phyloP scores from a whole-genome alignment of 2,329 filamentous ascomycete genomes.

The Hansfordia pulvinata region DNA sequence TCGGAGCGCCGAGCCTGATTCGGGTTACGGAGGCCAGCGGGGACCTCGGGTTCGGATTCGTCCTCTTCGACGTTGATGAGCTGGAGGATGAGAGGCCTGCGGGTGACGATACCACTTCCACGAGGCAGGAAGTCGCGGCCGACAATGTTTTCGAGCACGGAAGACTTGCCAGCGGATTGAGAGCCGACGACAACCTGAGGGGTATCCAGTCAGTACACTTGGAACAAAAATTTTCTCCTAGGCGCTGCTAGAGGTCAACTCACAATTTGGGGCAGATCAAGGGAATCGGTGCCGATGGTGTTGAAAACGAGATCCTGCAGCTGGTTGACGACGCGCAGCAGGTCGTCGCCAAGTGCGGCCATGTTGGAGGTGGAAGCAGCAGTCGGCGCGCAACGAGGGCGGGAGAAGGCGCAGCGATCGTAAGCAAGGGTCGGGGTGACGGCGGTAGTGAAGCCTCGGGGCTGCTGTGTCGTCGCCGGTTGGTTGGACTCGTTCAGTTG shows the following conservation, averaged over 20 bases:
- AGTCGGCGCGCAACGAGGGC: constrained; percentile 1
- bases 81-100: constrained; percentile 87
- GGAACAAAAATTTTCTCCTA: not conserved
- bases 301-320: constrained; percentile 98
- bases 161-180: constrained; percentile 96
- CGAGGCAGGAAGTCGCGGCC: constrained; percentile 93
- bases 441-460: too few species aligned
- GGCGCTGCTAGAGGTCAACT: constrained; percentile 19
- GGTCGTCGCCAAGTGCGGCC: constrained; percentile 90
- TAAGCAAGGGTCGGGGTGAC: too few species aligned
- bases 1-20: constrained; percentile 52
- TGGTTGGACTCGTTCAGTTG: too few species aligned
- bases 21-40: constrained; percentile 64
- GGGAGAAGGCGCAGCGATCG: too few species aligned
- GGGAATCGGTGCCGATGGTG: constrained; percentile 96
- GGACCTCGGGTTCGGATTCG: constrained; percentile 46
- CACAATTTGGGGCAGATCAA: constrained; percentile 97
- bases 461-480: too few species aligned
- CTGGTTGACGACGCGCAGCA: constrained; percentile 93
- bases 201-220: constrained; percentile 3
- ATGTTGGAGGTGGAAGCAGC: constrained; percentile 33
- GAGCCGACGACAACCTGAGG: constrained; percentile 90
- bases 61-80: constrained; percentile 92
- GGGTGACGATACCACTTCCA: constrained; percentile 91
- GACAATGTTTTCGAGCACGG: constrained; percentile 96